Evolutionary conservation across 495 filamentous ascomycete species (phyloP), one percentile per base, ranked within the genome.

Genomic region (Penicillium tannophilum): DNA sequence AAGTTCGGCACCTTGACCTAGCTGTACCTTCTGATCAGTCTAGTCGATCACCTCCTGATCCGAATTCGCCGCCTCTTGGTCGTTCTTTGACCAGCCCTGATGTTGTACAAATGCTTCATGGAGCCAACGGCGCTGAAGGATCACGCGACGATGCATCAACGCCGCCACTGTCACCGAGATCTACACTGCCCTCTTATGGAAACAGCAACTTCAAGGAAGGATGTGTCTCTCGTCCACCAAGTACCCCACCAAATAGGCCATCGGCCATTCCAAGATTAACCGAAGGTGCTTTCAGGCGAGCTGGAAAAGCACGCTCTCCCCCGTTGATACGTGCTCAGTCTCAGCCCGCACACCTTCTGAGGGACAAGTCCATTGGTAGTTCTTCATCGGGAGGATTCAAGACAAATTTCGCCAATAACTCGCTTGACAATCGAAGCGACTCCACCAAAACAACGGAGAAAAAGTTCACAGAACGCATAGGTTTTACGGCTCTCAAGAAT

Each of bases 1-100:
- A 85, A 62, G 80, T 90, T 24, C 82, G 84, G 24, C 86, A 90
- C 61, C 76, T 92, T 3, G 90, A 93, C 64, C 80, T 92, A 41
- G 89, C 88, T n/a, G 76, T 87, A 12, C 73, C 86, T 20, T 68
- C 73, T 11, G 66, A 64, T 33, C 70, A 76, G 54, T 66, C 63
- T n/a, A 73, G 74, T 36, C 59, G 56, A 14, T 36, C 43, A 17
- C 46, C 51, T 6, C 52, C 60, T 16, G 63, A 58, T 45, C 20
- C 55, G 9, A 52, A 52, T 41, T 23, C 51, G 24, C 44, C 51
- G 24, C 44, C 63, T 41, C 39, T 54, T 17, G 56, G 41, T n/a
- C 54, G 30, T 42, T 16, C 56, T 4, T 17, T 47, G 28, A 56
- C 43, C 30, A 60, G 54, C 6, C 8, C 47, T 12, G 61, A 64